Base-by-base conservation (phyloP, 768 basidiomycete genomes). In the Fomitopsis serialis region DNA sequence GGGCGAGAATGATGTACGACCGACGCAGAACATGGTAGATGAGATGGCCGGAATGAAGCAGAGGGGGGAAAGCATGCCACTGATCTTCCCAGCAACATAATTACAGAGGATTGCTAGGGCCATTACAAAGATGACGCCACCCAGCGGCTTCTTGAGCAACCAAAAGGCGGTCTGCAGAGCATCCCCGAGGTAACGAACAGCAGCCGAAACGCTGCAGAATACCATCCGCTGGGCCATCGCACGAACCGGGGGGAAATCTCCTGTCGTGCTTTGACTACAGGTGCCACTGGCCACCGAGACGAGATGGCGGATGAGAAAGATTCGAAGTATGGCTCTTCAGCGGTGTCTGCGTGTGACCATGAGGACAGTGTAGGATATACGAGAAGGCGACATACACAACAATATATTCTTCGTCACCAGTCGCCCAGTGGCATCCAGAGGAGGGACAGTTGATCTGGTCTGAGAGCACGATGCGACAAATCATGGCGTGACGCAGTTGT, bases 21-120 rank as follows among this genome's bases (percentile, higher is more conserved):
- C 55, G 42, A 55, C 61, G 60, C 85, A 88, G 42, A 84, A 54
- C 3, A 61, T 40, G 17, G 71, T 72, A 40, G 67, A 72, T 8
- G 80, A 81, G 29, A 89, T 63, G 15, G 78, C 74, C 1, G 89
- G 88, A 13, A 89, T 37, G 45, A 74, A 67, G 66, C 88, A 90
- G 1, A 88, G 45, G 0, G 88, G 87, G 2, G 74, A 62, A 51
- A 86, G 70, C n/a, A 76, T 74, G 3, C 67, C 62, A n/a, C 72
- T 72, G 51, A 89, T 47, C 0, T 73, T 74, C 4, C 60, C 45
- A 9, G 75, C 71, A 44, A 84, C 65, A 34, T 64, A 60, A 17
- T 62, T 65, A 7, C 78, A 45, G 56, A 80, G 52, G 77, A 58
- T 6, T n/a, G n/a, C 78, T 70, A 29, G 87, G 68, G 84, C 56